phyloP scores from a whole-genome alignment of 2,329 filamentous ascomycete species.

The Ceratocystis cubensis region DNA sequence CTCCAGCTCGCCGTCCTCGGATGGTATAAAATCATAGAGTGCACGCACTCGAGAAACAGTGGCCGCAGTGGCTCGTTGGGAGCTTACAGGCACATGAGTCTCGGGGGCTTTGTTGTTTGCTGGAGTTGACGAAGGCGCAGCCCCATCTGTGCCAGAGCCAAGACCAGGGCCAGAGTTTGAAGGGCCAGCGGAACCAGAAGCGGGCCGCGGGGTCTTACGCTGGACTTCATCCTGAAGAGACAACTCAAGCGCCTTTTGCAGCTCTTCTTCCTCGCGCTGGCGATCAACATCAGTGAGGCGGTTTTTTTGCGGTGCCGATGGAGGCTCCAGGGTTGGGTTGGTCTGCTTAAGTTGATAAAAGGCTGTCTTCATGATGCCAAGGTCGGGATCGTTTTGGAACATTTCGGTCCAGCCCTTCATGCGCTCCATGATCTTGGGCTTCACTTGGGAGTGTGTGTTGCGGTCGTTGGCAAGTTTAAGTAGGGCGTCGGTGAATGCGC shows the following conservation, averaged over 20 bases:
- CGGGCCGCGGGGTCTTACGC: constrained; percentile 37
- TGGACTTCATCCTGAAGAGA: constrained; percentile 77
- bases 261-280: constrained; percentile 90
- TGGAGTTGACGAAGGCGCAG: not conserved
- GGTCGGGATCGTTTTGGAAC: constrained; percentile 77
- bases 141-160: not conserved
- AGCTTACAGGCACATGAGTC: constrained; percentile 44
- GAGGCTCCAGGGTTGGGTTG: constrained; percentile 82
- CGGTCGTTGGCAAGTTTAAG: constrained; percentile 83
- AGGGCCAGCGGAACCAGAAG: constrained; percentile 24
- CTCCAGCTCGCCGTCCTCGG: constrained; percentile 84
- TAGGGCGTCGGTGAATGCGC: constrained; percentile 87
- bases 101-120: constrained; percentile 1
- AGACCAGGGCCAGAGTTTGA: constrained; percentile 27
- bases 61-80: constrained; percentile 75
- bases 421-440: constrained; percentile 89
- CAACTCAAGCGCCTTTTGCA: constrained; percentile 88
- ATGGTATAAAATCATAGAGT: constrained; percentile 87
- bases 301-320: constrained; percentile 86
- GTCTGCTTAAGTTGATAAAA: constrained; percentile 71
- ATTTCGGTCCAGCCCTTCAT: constrained; percentile 96
- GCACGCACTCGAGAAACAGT: constrained; percentile 91
- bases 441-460: constrained; percentile 93
- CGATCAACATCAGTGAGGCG: constrained; percentile 81
- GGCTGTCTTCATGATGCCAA: constrained; percentile 95